A percentile compares a stretch with the other conserved stretches of the same genome.
Conservation (phyloP, 2,329 filamentous ascomycete species). For the Aureobasidium mangrovei region DNA sequence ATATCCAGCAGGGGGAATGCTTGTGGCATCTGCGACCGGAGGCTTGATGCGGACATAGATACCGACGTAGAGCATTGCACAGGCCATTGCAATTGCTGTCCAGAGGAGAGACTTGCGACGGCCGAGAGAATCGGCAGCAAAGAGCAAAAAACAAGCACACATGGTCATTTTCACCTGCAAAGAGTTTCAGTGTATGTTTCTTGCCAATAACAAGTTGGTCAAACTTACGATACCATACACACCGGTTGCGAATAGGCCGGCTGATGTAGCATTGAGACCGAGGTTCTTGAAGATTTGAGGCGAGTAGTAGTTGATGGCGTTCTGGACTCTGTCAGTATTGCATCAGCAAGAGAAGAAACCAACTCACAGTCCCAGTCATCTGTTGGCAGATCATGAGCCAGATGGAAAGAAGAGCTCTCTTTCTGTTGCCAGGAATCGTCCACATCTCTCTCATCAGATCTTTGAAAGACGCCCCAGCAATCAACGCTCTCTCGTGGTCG, state of each 20-base stretch:
- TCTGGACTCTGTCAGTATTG: background rate
- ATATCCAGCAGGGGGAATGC: constrained; percentile 58
- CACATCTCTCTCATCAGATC: constrained; percentile 63
- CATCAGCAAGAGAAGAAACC: background rate
- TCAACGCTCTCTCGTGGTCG: constrained; percentile 63
- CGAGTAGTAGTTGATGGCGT: constrained; percentile 7
- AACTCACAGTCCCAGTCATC: constrained; percentile 50
- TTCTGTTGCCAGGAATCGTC: constrained; percentile 53
- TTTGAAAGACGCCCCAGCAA: constrained; percentile 51
- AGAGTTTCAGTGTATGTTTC: background rate
- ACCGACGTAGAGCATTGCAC: constrained; percentile 62
- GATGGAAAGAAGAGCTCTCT: constrained; percentile 56
- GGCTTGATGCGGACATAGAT: constrained; percentile 57
- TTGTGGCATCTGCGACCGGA: constrained; percentile 40
- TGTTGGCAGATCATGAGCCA: constrained; percentile 60
- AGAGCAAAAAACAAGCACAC: constrained; percentile 57
- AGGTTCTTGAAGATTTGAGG: constrained; percentile 60
- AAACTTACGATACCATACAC: constrained; percentile 55
- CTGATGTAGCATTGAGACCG: constrained; percentile 48
- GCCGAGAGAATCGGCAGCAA: constrained; percentile 67
- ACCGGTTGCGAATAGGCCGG: constrained; percentile 62
- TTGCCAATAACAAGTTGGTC: no score
- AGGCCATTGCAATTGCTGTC: constrained; percentile 42
- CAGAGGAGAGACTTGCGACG: constrained; percentile 47
- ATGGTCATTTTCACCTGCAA: constrained; percentile 51